Conservation (phyloP, 2,329 filamentous ascomycete genomes). For the Fusarium incarnatum region DNA sequence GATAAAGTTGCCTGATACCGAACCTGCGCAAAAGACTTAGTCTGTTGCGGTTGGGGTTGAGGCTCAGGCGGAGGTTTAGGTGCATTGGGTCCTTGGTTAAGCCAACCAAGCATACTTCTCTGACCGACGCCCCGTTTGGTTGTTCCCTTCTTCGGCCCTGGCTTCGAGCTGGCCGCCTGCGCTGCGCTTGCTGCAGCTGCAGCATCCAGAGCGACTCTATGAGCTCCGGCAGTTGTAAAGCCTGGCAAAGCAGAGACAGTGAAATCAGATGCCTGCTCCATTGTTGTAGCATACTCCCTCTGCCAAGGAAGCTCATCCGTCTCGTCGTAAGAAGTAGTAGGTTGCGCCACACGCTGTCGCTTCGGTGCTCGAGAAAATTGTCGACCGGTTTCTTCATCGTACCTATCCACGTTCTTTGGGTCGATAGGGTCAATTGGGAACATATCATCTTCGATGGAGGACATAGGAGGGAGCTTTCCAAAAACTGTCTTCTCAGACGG, state of each 20-base stretch:
- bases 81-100: constrained; percentile 46
- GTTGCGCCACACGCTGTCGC: constrained; percentile 45
- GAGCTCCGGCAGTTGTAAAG: constrained; percentile 71
- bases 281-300: constrained; percentile 68
- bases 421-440: constrained; percentile 74
- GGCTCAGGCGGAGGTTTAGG: constrained; percentile 17
- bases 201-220: constrained; percentile 57
- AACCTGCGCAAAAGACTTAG: constrained; percentile 36
- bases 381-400: constrained; percentile 30
- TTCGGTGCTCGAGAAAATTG: constrained; percentile 45
- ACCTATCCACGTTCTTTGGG: constrained; percentile 44
- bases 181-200: constrained; percentile 29
- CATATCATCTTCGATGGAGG: constrained; percentile 72
- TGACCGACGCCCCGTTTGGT: constrained; percentile 54
- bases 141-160: constrained; percentile 43
- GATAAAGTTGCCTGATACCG: constrained; percentile 46
- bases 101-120: constrained; percentile 57
- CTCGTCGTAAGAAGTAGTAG: constrained; percentile 26
- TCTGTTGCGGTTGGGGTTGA: constrained; percentile 25
- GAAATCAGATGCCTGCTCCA: constrained; percentile 69
- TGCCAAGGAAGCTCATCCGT: constrained; percentile 53
- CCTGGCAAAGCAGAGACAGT: constrained; percentile 68
- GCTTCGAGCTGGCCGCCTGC: constrained; percentile 32
- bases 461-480: constrained; percentile 63
- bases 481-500: constrained; percentile 68